Conservation (phyloP, 2,329 filamentous ascomycete species). For the Stemphylium lycopersici region DNA sequence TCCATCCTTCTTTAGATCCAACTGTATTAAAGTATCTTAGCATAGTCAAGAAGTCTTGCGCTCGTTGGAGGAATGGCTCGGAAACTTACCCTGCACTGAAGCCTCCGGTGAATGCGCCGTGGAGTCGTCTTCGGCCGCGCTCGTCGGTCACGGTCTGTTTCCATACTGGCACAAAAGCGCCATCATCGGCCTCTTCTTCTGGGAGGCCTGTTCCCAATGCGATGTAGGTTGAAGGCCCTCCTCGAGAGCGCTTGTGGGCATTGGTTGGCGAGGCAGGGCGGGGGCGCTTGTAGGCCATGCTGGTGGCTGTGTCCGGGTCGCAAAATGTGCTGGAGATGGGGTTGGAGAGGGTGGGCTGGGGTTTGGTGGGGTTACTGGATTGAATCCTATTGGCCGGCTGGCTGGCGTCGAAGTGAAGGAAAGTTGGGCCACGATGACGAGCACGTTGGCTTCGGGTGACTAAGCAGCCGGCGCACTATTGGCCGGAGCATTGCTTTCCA, state of each 20-base stretch:
- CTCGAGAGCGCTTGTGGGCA: slow-evolving; percentile 75
- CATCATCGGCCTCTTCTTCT: slow-evolving; percentile 80
- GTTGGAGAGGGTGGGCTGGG: not conserved
- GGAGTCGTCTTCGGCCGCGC: slow-evolving; percentile 83
- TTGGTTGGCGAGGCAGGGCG: slow-evolving; percentile 36
- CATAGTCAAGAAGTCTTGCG: slow-evolving; percentile 45
- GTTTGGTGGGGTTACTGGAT: not conserved
- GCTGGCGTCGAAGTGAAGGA: not conserved
- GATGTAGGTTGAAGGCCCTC: slow-evolving; percentile 53
- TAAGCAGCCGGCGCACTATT: slow-evolving; percentile 7
- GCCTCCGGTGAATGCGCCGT: slow-evolving; percentile 95
- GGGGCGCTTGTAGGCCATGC: slow-evolving; percentile 45
- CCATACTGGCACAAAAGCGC: slow-evolving; percentile 93
- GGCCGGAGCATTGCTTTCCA: not conserved
- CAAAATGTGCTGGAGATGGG: not conserved
- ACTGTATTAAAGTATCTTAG: slow-evolving; percentile 95
- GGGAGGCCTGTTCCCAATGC: slow-evolving; percentile 77
- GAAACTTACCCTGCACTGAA: slow-evolving; percentile 87
- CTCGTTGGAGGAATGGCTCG: slow-evolving; percentile 21
- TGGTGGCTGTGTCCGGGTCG: not conserved
- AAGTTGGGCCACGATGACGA: slow-evolving; percentile 5
- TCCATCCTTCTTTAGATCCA: slow-evolving; percentile 98
- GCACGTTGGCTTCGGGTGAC: slow-evolving; percentile 5
- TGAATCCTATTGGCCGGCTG: not conserved
- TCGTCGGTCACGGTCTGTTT: slow-evolving; percentile 98